Conservation (phyloP, 306 rosid species). For the Luffa aegyptiaca region DNA sequence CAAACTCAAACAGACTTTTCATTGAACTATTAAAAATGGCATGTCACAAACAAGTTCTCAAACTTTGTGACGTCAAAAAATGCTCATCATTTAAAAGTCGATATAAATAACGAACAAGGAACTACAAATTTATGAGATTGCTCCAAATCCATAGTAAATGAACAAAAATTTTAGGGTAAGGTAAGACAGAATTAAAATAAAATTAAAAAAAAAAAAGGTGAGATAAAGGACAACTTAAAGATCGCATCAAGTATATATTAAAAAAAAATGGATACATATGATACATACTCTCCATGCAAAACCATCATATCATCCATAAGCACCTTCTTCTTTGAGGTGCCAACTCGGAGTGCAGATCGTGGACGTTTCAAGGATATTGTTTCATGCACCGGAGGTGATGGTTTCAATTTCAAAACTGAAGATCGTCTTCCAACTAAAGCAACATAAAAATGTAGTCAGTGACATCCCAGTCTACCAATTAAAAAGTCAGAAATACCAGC, state of each 20-base stretch:
- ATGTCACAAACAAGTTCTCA: background rate
- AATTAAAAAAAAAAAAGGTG: background rate
- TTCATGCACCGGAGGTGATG: conserved; percentile 62
- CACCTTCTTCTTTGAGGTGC: conserved; percentile 78
- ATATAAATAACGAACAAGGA: background rate
- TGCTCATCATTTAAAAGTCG: background rate
- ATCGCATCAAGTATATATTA: background rate
- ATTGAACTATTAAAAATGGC: background rate
- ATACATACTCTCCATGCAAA: conserved; percentile 97
- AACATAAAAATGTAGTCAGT: conserved; percentile 27
- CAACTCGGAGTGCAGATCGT: conserved; percentile 45
- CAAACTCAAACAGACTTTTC: background rate
- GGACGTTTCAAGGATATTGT: conserved; percentile 38
- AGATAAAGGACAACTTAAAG: background rate
- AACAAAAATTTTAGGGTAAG: background rate
- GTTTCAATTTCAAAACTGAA: conserved; percentile 73
- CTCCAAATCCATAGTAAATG: background rate
- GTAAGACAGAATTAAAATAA: background rate
- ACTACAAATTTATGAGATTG: background rate
- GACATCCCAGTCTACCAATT: conserved; percentile 7
- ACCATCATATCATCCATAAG: conserved; percentile 93
- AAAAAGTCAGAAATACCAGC: background rate
- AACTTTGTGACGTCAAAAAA: background rate
- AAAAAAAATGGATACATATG: conserved; percentile 13
- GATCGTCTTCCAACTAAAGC: conserved; percentile 79